A percentile compares a stretch with the other conserved stretches of the same genome.
Conservation (phyloP, 2,329 filamentous ascomycete genomes). For the Talaromyces islandicus region DNA sequence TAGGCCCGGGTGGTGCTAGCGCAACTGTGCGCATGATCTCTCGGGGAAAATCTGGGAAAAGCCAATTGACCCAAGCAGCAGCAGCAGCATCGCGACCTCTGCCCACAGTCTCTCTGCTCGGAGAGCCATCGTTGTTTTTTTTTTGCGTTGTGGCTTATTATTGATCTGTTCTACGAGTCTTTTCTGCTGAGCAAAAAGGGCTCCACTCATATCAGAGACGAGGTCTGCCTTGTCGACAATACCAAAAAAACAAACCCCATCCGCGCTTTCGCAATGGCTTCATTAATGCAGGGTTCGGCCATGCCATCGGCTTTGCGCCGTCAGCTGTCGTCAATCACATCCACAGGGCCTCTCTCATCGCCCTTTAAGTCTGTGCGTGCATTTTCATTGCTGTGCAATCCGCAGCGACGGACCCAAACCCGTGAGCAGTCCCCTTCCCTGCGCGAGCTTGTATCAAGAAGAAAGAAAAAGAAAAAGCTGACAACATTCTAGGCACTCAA, state of each 20-base stretch:
- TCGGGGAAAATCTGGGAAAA: background rate
- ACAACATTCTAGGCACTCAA: background rate
- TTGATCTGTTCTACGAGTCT: background rate
- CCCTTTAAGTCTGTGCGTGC: constrained; percentile 24
- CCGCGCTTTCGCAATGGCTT: constrained; percentile 6
- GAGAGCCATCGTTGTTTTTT: background rate
- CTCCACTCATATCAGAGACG: background rate
- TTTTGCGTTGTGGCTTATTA: background rate
- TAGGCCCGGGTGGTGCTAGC: constrained; percentile 24
- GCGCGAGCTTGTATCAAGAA: background rate
- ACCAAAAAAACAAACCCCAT: background rate
- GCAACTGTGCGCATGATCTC: background rate
- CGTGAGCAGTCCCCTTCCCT: background rate
- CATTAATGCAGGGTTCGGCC: constrained; percentile 18
- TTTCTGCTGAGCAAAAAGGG: background rate
- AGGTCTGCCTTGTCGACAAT: background rate
- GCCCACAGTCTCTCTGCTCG: background rate
- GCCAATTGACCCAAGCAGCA: background rate
- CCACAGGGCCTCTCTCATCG: constrained; percentile 19
- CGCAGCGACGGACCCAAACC: constrained; percentile 1
- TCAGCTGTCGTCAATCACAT: constrained; percentile 24
- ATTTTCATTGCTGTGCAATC: constrained; percentile 23
- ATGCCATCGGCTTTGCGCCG: constrained; percentile 29
- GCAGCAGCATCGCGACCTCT: background rate
- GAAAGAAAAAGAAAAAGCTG: background rate